Conservation (phyloP, 1,139 yeast species). For the Yamadazyma trypodendri region DNA sequence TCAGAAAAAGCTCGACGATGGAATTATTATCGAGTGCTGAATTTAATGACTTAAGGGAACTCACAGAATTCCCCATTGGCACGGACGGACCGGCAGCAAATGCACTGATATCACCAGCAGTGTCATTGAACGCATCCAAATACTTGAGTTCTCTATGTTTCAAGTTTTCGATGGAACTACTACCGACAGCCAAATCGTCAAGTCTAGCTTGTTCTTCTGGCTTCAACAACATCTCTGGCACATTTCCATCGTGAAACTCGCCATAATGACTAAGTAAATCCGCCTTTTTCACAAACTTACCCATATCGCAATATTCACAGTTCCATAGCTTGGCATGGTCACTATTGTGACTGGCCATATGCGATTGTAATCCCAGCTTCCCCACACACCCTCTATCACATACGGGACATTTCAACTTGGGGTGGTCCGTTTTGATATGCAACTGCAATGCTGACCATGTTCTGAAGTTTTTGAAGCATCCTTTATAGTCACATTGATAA, state of each 20-base stretch:
- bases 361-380: conserved; percentile 64
- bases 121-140: not conserved
- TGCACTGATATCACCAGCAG: not conserved
- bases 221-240: conserved; percentile 34
- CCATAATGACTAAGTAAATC: conserved; percentile 46
- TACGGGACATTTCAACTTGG: conserved; percentile 59
- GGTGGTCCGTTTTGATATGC: conserved; percentile 74
- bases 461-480: conserved; percentile 59
- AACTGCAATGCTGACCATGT: conserved; percentile 77
- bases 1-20: conserved; percentile 37
- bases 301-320: conserved; percentile 50
- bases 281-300: conserved; percentile 33
- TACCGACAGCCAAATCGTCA: conserved; percentile 20
- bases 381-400: conserved; percentile 82
- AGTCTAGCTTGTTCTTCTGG: conserved; percentile 24
- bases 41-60: conserved; percentile 28
- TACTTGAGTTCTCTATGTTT: conserved; percentile 2
- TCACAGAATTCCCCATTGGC: conserved; percentile 15
- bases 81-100: conserved; percentile 1
- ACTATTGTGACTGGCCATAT: conserved; percentile 57
- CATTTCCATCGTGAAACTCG: conserved; percentile 39
- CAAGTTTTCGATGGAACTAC: conserved; percentile 10
- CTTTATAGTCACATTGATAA: conserved; percentile 61
- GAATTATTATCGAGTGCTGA: conserved; percentile 21
- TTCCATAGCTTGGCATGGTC: conserved; percentile 56